These are phyloP conservation scores for Pharnaceum exiguum DNA, from an alignment of 148 eudicot species.

Conservation along the genomic window DNA sequence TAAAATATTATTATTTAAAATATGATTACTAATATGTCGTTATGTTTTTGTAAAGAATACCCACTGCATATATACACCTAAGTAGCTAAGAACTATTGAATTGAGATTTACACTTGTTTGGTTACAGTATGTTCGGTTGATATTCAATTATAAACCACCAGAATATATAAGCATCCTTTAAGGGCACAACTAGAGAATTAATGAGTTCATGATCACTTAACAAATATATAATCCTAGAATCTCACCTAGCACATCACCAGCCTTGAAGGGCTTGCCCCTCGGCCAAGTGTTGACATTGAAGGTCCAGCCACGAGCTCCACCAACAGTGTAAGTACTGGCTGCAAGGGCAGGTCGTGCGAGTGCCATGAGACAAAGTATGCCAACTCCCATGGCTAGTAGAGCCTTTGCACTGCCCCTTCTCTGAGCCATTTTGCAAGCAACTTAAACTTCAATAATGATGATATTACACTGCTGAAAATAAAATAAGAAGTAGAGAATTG, in stretches of 20 bases:
- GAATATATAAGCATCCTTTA: no score
- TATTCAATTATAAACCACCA: no score
- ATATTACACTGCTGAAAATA: no score
- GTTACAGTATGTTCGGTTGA: no score
- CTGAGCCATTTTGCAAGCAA: constrained; percentile 19
- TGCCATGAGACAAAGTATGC: constrained; percentile 9
- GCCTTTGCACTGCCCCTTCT: constrained; percentile 36
- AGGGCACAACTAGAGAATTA: not conserved
- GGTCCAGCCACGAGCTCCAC: constrained; percentile 36
- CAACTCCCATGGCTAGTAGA: not conserved
- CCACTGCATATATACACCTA: no score
- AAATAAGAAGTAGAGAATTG: no score
- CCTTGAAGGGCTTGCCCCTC: constrained; percentile 25
- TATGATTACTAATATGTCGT: not conserved
- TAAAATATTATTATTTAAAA: not conserved
- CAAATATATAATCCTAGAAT: not conserved
- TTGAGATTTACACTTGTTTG: no score
- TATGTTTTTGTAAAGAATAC: no score
- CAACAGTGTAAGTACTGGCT: constrained; percentile 32
- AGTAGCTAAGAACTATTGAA: no score
- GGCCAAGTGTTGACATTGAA: constrained; percentile 33
- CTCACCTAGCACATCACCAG: constrained; percentile 39
- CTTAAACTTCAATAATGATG: no score
- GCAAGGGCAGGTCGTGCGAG: constrained; percentile 14
- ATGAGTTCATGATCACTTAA: no score